These are phyloP conservation scores for Umbellularia californica DNA, from an alignment of 164 flowering plant genomes.

Conservation along the genomic window DNA sequence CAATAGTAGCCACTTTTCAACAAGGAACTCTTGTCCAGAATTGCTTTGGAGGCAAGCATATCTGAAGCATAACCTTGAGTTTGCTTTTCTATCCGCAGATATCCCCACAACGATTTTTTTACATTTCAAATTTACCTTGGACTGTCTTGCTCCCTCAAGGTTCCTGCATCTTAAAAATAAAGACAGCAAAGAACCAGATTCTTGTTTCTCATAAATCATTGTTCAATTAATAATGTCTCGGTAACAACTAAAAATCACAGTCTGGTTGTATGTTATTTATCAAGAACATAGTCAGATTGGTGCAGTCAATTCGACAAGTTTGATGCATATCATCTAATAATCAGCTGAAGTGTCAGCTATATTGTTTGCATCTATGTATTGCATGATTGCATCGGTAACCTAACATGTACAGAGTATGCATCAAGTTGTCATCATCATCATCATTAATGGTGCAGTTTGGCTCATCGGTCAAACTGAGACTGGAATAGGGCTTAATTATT, in stretches of 20 bases:
- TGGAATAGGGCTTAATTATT: neutral
- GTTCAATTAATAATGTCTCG: no score
- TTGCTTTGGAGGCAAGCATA: constrained; percentile 85
- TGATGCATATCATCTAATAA: no score
- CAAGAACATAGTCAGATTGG: no score
- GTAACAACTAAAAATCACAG: no score
- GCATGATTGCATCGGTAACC: no score
- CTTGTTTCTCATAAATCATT: neutral
- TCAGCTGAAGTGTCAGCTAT: no score
- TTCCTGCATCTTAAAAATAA: neutral
- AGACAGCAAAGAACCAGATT: neutral
- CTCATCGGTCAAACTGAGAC: neutral
- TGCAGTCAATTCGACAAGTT: no score
- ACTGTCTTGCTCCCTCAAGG: neutral
- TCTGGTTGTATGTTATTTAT: no score
- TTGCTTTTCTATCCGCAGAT: neutral
- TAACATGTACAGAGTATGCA: no score
- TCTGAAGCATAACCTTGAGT: neutral
- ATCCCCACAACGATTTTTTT: neutral
- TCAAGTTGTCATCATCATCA: no score
- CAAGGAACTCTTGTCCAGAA: constrained; percentile 76
- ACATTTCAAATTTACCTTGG: neutral
- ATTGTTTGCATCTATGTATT: no score
- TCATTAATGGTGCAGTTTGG: neutral
- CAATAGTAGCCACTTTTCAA: constrained; percentile 32